A percentile compares a stretch with the other conserved stretches of the same genome.
These are phyloP conservation scores for Ophiocordyceps camponoti-floridani DNA, from an alignment of 2,329 filamentous ascomycete genomes.

Conservation along the genomic window DNA sequence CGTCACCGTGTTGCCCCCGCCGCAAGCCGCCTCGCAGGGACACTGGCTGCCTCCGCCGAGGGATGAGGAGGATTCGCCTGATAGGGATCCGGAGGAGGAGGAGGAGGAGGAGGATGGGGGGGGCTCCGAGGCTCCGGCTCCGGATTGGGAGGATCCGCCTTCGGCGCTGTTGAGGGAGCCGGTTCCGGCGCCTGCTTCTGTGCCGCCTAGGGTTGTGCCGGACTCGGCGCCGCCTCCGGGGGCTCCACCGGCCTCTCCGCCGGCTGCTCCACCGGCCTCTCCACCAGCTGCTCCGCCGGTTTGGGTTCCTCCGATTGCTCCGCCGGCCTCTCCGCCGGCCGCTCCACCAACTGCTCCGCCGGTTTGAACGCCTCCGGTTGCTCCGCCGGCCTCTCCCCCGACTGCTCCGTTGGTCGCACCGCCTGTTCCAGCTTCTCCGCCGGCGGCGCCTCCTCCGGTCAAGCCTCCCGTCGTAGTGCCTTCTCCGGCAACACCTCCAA, in stretches of 20 bases:
- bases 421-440: background rate
- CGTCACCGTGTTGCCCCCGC: slow-evolving; percentile 14
- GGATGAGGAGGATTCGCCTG: background rate
- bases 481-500: background rate
- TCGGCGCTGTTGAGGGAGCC: too few relatives aligned
- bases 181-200: too few relatives aligned
- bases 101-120: too few relatives aligned
- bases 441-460: too few relatives aligned
- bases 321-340: too few relatives aligned
- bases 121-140: background rate
- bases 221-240: background rate
- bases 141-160: too few relatives aligned
- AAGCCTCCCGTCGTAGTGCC: too few relatives aligned
- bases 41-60: background rate
- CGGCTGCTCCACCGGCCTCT: too few relatives aligned
- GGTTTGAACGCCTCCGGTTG: background rate
- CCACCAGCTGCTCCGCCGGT: too few relatives aligned
- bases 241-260: background rate
- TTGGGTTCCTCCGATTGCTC: too few relatives aligned
- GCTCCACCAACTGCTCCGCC: background rate
- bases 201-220: background rate
- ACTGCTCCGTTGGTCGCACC: background rate
- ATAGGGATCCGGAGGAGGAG: too few relatives aligned
- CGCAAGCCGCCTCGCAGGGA: slow-evolving; percentile 3
- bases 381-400: background rate